Evolutionary conservation across 495 filamentous ascomycete genomes (phyloP), one percentile per base, ranked within the genome.

Genomic region (Acidiella bohemica): DNA sequence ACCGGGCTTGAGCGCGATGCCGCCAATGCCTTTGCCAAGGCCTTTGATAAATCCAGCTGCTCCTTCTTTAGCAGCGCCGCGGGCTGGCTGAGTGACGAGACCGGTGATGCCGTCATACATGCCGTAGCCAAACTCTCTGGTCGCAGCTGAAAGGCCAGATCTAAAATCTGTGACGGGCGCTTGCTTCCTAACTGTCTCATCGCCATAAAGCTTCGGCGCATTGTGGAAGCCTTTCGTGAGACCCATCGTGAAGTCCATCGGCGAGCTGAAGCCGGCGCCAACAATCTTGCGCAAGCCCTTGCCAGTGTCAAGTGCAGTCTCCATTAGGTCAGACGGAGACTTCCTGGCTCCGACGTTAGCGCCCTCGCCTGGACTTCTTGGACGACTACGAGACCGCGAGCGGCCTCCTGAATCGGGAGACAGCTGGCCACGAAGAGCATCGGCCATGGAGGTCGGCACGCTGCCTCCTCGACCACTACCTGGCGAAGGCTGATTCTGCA

Each of bases 161-260:
- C 70, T 61, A 16, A 86, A 57, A 39, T 73, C 74, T 0, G 76
- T 81, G 0, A 93, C 78, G 41, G 78, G 82, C 32, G 81, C 75
- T 0, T 65, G 61, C 11, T 72, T 69, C 11, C 74, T 68, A 3
- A 93, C 76, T 32, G 70, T 84, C 5, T 76, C 69, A 47, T 85
- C 83, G 29, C 83, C 75, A 43, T 88, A 90, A 1, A 92, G 57
- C 39, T 72, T 79, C 0, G 84, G 83, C 1, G 74, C 75, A 52
- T 92, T 93, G 56, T 92, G 81, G 47, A 93, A 92, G 7, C 85
- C 85, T 57, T 78, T 81, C 0, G 85, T 75, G 2, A 93, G 53
- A 11, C 75, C 78, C 28, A 92, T 62, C 10, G 81, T 77, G 41
- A 90, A 73, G 46, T 92, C 84, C 62, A 85, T 78, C 0, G 84